Evolutionary conservation across 2,329 filamentous ascomycete species (phyloP).

Genomic region (Dichotomopilus funicola): DNA sequence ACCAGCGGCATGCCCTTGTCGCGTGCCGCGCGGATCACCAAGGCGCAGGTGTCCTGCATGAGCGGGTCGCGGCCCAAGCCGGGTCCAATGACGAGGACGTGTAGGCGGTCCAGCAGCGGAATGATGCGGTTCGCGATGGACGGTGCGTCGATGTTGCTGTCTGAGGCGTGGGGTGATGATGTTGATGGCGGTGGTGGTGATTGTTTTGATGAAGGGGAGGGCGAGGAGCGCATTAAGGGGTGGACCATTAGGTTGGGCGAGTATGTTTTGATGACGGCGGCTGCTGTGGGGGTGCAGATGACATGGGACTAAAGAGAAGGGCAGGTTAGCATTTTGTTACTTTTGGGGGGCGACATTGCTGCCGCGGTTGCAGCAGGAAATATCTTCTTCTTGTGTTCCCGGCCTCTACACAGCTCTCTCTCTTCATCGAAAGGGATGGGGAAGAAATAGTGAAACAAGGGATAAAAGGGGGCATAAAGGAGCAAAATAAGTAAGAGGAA

Average conservation of each 20-base stretch:
- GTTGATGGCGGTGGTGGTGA: conserved; percentile 24
- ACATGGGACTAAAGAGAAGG: conserved; percentile 64
- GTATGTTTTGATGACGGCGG: conserved; percentile 89
- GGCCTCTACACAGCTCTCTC: too few relatives aligned
- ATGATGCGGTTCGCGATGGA: conserved; percentile 63
- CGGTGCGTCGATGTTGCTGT: conserved; percentile 48
- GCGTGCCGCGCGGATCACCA: conserved; percentile 72
- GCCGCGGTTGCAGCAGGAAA: too few relatives aligned
- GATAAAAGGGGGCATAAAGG: too few relatives aligned
- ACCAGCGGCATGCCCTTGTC: conserved; percentile 70
- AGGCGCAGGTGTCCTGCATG: conserved; percentile 80
- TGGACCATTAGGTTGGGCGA: conserved; percentile 98
- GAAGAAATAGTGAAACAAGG: too few relatives aligned
- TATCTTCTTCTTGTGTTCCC: too few relatives aligned
- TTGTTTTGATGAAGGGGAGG: conserved; percentile 34
- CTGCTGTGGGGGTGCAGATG: conserved; percentile 87
- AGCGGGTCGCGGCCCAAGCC: conserved; percentile 83
- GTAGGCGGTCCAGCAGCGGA: conserved; percentile 75
- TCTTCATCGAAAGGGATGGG: too few relatives aligned
- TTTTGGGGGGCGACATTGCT: too few relatives aligned
- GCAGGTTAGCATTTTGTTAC: neutral
- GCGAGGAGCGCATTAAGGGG: conserved; percentile 69
- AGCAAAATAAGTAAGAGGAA: too few relatives aligned
- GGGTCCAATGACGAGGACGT: conserved; percentile 88
- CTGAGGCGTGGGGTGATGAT: conserved; percentile 31